phyloP scores from a whole-genome alignment of 2,329 filamentous ascomycete species.

The Corinectria fuckeliana region DNA sequence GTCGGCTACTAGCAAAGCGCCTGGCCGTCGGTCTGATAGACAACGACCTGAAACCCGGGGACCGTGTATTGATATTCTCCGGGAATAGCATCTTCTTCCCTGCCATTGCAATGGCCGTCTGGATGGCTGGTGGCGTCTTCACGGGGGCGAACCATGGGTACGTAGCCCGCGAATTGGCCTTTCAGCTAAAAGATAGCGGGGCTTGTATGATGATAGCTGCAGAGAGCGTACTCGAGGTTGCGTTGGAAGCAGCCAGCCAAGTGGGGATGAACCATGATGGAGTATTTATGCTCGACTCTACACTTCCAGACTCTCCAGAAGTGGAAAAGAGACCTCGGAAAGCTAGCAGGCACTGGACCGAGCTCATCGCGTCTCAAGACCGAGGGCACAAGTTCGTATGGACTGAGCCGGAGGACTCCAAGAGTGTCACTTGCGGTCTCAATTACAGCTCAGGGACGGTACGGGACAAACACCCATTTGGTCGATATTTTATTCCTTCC shows the following conservation, averaged over 20 bases:
- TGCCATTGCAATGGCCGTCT: slow-evolving; percentile 71
- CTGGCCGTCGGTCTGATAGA: slow-evolving; percentile 71
- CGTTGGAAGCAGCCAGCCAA: slow-evolving; percentile 68
- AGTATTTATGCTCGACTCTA: slow-evolving; percentile 71
- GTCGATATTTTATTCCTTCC: no score
- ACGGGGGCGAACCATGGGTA: slow-evolving; percentile 75
- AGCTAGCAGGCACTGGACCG: slow-evolving; percentile 64
- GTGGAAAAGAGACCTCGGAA: slow-evolving; percentile 17
- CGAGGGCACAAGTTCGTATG: slow-evolving; percentile 68
- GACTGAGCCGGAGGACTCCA: slow-evolving; percentile 60
- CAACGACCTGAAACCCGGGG: slow-evolving; percentile 69
- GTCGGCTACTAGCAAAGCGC: slow-evolving; percentile 74
- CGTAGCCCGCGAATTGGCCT: slow-evolving; percentile 73
- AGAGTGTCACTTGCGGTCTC: slow-evolving; percentile 66
- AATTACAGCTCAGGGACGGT: slow-evolving; percentile 80
- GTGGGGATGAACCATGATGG: slow-evolving; percentile 60
- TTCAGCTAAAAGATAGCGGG: slow-evolving; percentile 75
- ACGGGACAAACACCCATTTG: slow-evolving; percentile 6
- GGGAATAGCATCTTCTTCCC: slow-evolving; percentile 78
- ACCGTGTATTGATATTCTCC: slow-evolving; percentile 76
- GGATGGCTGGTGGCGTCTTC: slow-evolving; percentile 82
- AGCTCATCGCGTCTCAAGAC: slow-evolving; percentile 58
- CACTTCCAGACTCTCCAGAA: slow-evolving; percentile 52
- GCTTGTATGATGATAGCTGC: slow-evolving; percentile 72
- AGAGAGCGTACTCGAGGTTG: slow-evolving; percentile 64